A percentile compares a stretch with the other conserved stretches of the same genome.
phyloP scores from a whole-genome alignment of 306 rosid genomes.

The Pyrus betulifolia region DNA sequence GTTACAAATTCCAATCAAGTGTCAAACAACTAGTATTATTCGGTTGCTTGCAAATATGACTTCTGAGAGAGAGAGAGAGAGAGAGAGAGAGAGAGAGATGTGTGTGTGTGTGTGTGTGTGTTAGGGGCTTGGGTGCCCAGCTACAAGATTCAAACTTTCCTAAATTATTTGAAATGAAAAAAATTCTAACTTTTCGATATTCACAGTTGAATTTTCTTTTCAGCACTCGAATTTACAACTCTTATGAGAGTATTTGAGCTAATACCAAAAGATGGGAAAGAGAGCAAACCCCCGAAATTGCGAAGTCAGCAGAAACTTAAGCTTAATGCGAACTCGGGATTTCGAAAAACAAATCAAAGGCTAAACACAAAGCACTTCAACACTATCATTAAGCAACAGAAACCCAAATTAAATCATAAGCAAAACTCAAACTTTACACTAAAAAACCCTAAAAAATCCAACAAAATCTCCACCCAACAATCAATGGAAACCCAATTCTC shows the following conservation, averaged over 20 bases:
- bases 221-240: background rate
- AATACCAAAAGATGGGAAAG: background rate
- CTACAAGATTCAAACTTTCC: background rate
- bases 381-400: background rate
- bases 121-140: background rate
- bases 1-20: background rate
- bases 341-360: background rate
- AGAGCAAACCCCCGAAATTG: background rate
- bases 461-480: conserved; percentile 7
- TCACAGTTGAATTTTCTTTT: background rate
- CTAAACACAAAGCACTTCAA: background rate
- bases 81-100: background rate
- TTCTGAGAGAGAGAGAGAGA: background rate
- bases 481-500: conserved; percentile 6
- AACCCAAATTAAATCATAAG: background rate
- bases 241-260: background rate
- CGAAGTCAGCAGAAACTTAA: background rate
- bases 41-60: background rate
- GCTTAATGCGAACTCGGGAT: conserved; percentile 8
- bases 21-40: background rate
- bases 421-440: background rate
- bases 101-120: too few relatives aligned
- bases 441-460: conserved; percentile 4
- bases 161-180: background rate
- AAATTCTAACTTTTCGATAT: background rate